Conservation (phyloP, 2,329 filamentous ascomycete species). For the Atkinsonella hypoxylon region DNA sequence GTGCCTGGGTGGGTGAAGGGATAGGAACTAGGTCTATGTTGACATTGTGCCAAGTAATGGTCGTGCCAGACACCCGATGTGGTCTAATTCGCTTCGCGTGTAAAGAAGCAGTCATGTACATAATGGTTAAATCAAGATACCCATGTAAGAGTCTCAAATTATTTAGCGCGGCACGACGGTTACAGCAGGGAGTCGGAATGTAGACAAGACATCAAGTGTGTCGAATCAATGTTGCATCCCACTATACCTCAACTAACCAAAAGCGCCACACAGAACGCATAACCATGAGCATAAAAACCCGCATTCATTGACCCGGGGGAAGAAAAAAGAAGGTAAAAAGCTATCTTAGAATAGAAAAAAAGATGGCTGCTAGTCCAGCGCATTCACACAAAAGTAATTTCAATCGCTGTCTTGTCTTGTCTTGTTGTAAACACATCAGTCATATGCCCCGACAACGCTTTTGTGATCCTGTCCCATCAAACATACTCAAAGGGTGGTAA, state of each 20-base stretch:
- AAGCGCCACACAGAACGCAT: constrained; percentile 2
- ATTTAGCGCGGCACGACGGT: not conserved
- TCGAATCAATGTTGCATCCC: not conserved
- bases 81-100: not conserved
- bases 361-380: not conserved
- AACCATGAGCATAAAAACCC: constrained; percentile 5
- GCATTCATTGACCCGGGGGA: not conserved
- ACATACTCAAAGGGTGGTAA: not conserved
- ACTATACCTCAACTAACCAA: not conserved
- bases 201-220: not conserved
- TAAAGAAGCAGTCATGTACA: not conserved
- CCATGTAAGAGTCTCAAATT: not conserved
- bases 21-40: constrained; percentile 6
- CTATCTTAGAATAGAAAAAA: not conserved
- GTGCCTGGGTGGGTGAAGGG: constrained; percentile 66
- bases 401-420: not conserved
- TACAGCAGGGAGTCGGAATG: not conserved
- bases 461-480: not conserved
- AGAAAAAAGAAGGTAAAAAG: not conserved
- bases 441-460: constrained; percentile 5
- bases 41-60: not conserved
- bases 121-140: not conserved
- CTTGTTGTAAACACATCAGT: constrained; percentile 7
- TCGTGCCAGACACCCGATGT: not conserved
- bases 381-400: not conserved